Percentiles rank a stretch among this genome's conserved stretches.
These are phyloP conservation scores for Camellia sinensis DNA, from an alignment of 148 eudicot genomes.

Conservation along the genomic window DNA sequence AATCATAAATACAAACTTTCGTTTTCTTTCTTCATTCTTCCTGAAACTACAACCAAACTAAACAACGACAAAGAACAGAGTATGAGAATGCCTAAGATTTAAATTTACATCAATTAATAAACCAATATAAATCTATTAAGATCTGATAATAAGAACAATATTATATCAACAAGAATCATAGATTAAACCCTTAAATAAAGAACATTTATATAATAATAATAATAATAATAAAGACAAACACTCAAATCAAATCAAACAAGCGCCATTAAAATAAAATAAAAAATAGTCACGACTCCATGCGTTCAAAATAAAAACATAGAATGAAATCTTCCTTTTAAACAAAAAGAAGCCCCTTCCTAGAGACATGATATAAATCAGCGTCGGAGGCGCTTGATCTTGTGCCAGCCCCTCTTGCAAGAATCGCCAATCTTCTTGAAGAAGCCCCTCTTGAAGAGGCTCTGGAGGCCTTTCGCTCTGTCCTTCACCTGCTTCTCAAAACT, in stretches of 20 bases:
- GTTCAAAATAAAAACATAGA: too few species aligned
- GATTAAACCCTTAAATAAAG: not conserved
- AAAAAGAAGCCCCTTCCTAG: not conserved
- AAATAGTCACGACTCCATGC: not conserved
- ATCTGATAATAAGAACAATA: not conserved
- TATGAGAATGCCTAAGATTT: too few species aligned
- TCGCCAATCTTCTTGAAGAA: constrained; percentile 39
- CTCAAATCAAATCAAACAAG: not conserved
- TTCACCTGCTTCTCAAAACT: constrained; percentile 65
- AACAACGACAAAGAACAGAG: too few species aligned
- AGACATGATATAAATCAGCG: not conserved
- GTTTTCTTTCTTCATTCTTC: too few species aligned
- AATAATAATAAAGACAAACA: not conserved
- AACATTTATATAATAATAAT: not conserved
- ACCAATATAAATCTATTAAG: not conserved
- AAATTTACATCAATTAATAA: too few species aligned
- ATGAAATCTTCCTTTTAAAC: not conserved
- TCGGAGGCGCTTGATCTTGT: constrained; percentile 45
- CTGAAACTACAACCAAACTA: too few species aligned
- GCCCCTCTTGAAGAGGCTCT: constrained; percentile 48
- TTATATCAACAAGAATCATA: not conserved
- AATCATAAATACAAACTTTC: too few species aligned
- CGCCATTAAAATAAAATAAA: not conserved
- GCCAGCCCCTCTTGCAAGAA: constrained; percentile 69
- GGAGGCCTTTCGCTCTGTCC: constrained; percentile 49